phyloP scores from a whole-genome alignment of 2,329 filamentous ascomycete species.

The Sarocladium strictum region DNA sequence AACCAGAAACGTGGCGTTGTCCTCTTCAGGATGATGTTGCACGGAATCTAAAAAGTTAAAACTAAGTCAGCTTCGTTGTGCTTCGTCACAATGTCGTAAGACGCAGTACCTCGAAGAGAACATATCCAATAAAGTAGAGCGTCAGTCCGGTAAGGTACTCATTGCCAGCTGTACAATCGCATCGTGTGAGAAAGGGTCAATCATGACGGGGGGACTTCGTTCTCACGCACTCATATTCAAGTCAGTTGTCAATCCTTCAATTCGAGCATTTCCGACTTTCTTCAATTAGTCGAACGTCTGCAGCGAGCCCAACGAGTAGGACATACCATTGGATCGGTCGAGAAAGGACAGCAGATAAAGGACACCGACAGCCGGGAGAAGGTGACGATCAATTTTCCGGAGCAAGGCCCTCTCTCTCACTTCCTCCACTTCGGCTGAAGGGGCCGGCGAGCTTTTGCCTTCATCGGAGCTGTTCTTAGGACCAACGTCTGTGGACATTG shows the following conservation, averaged over 20 bases:
- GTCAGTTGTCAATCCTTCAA: conserved; percentile 48
- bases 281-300: conserved; percentile 16
- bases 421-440: background rate
- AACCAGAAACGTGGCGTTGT: conserved; percentile 53
- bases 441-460: background rate
- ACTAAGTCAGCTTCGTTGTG: no score
- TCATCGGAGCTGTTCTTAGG: background rate
- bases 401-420: conserved; percentile 53
- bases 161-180: conserved; percentile 38
- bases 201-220: conserved; percentile 2
- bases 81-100: no score
- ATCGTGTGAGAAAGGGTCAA: background rate
- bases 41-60: conserved; percentile 47
- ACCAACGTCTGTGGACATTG: background rate
- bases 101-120: conserved; percentile 43
- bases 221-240: conserved; percentile 44
- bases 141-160: conserved; percentile 62
- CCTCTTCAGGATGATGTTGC: conserved; percentile 56
- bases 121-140: conserved; percentile 59
- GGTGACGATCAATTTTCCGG: conserved; percentile 46
- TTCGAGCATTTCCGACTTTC: conserved; percentile 51
- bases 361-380: conserved; percentile 48
- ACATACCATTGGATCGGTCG: conserved; percentile 49
- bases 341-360: conserved; percentile 52
- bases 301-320: no score